These are phyloP conservation scores for Heterobasidion irregulare DNA, from an alignment of 1,284 basidiomycete genomes.

Conservation along the genomic window DNA sequence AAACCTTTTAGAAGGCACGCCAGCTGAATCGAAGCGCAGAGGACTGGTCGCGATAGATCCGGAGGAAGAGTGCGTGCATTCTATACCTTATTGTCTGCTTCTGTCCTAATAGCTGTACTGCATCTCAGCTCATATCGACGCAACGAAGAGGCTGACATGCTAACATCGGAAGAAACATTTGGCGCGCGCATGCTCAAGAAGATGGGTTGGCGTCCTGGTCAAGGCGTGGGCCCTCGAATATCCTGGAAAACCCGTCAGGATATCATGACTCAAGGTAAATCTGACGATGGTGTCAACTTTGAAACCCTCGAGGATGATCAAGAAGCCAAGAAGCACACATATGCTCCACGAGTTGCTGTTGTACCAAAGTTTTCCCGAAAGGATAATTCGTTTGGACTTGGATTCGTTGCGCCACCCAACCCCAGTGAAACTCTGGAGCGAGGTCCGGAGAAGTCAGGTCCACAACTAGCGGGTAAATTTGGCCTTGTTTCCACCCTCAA, in stretches of 20 bases:
- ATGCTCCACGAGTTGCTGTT: slow-evolving; percentile 76
- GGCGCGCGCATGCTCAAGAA: slow-evolving; percentile 83
- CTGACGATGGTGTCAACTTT: slow-evolving; percentile 29
- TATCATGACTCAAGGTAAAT: slow-evolving; percentile 30
- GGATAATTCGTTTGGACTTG: slow-evolving; percentile 74
- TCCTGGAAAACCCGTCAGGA: slow-evolving; percentile 75
- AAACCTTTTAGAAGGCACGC: slow-evolving; percentile 54
- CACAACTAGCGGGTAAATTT: slow-evolving; percentile 46
- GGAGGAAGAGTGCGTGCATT: slow-evolving; percentile 53
- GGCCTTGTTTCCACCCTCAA: neutral
- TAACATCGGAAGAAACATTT: slow-evolving; percentile 57
- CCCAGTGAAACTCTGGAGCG: slow-evolving; percentile 50
- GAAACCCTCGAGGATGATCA: slow-evolving; percentile 39
- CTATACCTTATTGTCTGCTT: slow-evolving; percentile 4
- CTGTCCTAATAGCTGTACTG: neutral
- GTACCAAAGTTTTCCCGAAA: slow-evolving; percentile 60
- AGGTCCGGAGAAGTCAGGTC: slow-evolving; percentile 28
- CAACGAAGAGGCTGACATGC: slow-evolving; percentile 53
- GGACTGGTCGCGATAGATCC: neutral
- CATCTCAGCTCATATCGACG: slow-evolving; percentile 44
- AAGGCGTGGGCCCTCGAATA: slow-evolving; percentile 90
- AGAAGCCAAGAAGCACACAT: slow-evolving; percentile 81
- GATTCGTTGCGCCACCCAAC: slow-evolving; percentile 60
- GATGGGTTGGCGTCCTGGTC: slow-evolving; percentile 93
- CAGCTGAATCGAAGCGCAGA: slow-evolving; percentile 30